phyloP scores from a whole-genome alignment of 257 asterid genomes.

The Solanum rostratum region DNA sequence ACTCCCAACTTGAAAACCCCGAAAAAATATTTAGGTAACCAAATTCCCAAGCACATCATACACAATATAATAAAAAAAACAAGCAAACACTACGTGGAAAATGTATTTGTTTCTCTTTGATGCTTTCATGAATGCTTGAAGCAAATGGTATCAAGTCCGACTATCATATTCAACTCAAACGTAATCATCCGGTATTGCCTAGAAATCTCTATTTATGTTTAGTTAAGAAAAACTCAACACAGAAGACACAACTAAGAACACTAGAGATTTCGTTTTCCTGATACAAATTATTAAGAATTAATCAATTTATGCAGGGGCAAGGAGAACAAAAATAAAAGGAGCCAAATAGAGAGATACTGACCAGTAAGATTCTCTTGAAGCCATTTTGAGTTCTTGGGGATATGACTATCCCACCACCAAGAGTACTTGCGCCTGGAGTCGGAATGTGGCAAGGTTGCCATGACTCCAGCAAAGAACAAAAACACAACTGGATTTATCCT shows the following conservation, averaged over 20 bases:
- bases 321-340: background rate
- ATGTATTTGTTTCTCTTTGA: background rate
- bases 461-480: constrained; percentile 37
- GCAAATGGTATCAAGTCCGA: background rate
- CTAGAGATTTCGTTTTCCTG: background rate
- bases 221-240: background rate
- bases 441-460: constrained; percentile 51
- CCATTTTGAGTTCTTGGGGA: constrained; percentile 95
- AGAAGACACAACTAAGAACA: background rate
- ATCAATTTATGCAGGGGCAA: background rate
- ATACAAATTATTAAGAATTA: background rate
- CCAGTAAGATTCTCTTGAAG: constrained; percentile 94
- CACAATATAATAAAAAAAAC: background rate
- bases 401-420: constrained; percentile 99
- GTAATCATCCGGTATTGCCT: background rate
- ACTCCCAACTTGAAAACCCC: background rate
- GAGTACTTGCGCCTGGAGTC: constrained; percentile 71
- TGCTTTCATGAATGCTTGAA: background rate
- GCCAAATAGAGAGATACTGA: constrained; percentile 6
- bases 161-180: background rate
- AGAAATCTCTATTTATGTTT: background rate
- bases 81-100: background rate
- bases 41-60: background rate
- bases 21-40: background rate
- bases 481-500: constrained; percentile 21